phyloP scores from a whole-genome alignment of 169 alveolate genomes.

The Toxoplasma gondii region DNA sequence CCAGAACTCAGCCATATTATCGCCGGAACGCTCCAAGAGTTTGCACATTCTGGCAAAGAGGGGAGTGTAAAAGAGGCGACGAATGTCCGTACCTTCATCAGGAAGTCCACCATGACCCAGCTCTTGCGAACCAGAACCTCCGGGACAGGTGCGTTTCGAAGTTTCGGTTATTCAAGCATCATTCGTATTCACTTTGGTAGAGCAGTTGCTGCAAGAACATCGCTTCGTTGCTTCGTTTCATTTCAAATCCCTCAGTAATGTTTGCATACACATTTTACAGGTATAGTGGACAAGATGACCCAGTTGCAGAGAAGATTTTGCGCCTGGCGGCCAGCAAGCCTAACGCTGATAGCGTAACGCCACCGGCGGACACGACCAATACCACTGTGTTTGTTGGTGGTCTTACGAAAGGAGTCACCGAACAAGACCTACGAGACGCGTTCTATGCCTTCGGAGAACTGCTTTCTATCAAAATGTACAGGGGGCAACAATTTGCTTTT shows the following conservation, averaged over 20 bases:
- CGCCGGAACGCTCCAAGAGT: conserved; percentile 93
- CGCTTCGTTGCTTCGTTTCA: too few species aligned
- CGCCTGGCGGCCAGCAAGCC: conserved; percentile 70
- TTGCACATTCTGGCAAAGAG: conserved; percentile 94
- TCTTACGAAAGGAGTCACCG: conserved; percentile 54
- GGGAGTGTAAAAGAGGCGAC: conserved; percentile 95
- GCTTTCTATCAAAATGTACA: conserved; percentile 74
- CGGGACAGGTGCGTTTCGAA: conserved; percentile 71
- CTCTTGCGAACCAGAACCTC: conserved; percentile 80
- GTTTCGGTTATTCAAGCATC: neutral
- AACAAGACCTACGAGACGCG: conserved; percentile 67
- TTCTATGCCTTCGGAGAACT: conserved; percentile 80
- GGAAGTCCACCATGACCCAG: conserved; percentile 73
- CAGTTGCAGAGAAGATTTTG: conserved; percentile 83
- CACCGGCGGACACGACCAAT: conserved; percentile 81
- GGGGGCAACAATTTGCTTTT: conserved; percentile 77
- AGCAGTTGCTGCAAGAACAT: too few species aligned
- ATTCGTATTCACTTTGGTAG: neutral
- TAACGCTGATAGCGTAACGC: conserved; percentile 59
- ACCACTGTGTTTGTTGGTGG: conserved; percentile 83
- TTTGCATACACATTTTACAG: conserved; percentile 28
- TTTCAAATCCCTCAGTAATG: neutral
- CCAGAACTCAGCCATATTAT: conserved; percentile 87
- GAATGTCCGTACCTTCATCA: conserved; percentile 78
- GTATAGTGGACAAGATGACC: conserved; percentile 86